Conservation (phyloP, 495 filamentous ascomycete genomes). For the Gamarada debralockiae region DNA sequence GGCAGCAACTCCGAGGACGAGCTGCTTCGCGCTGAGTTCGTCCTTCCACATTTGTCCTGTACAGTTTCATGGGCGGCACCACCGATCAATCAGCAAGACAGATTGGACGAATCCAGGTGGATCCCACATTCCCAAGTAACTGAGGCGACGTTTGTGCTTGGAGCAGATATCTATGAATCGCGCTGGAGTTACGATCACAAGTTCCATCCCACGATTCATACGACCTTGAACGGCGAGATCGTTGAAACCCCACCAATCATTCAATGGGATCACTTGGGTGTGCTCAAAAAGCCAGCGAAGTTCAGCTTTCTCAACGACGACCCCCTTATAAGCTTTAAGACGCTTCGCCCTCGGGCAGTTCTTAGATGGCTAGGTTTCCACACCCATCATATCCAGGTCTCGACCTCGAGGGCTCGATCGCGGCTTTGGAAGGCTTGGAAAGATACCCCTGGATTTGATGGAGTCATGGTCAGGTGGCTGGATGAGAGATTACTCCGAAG, state of each 20-base stretch:
- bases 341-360: slow-evolving; percentile 41
- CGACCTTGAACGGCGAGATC: slow-evolving; percentile 50
- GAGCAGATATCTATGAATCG: slow-evolving; percentile 48
- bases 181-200: slow-evolving; percentile 59
- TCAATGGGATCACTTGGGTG: slow-evolving; percentile 47
- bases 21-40: slow-evolving; percentile 53
- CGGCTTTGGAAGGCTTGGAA: slow-evolving; percentile 64
- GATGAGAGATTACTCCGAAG: slow-evolving; percentile 54
- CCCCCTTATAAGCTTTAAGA: slow-evolving; percentile 48
- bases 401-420: slow-evolving; percentile 53
- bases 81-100: slow-evolving; percentile 46
- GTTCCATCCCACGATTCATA: slow-evolving; percentile 55
- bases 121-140: slow-evolving; percentile 56
- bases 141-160: slow-evolving; percentile 54
- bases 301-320: slow-evolving; percentile 54
- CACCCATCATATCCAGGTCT: slow-evolving; percentile 46
- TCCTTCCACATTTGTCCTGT: slow-evolving; percentile 49
- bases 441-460: slow-evolving; percentile 50
- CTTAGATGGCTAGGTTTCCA: slow-evolving; percentile 42
- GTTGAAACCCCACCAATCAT: slow-evolving; percentile 55
- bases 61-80: slow-evolving; percentile 56
- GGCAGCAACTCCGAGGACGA: slow-evolving; percentile 52
- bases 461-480: slow-evolving; percentile 58
- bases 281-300: slow-evolving; percentile 49
- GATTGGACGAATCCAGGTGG: slow-evolving; percentile 53